phyloP scores from a whole-genome alignment of 805 yeast species.

The Metschnikowia orientalis region DNA sequence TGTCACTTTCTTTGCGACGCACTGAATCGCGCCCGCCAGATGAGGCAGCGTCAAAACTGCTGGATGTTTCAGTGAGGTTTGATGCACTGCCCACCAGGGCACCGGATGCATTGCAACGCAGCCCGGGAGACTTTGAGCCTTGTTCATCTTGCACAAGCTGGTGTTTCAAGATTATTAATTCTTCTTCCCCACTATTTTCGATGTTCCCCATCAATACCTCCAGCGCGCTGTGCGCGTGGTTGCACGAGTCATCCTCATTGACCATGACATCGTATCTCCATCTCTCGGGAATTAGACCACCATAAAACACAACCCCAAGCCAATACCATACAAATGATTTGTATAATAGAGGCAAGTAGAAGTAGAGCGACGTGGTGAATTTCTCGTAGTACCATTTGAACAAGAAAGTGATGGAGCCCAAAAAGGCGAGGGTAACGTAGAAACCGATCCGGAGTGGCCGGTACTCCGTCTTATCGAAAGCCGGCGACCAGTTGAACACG shows the following conservation, averaged over 20 bases:
- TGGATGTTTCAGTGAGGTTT: not conserved
- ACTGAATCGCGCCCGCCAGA: slow-evolving; percentile 1
- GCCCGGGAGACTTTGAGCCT: no score
- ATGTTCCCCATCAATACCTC: slow-evolving; percentile 33
- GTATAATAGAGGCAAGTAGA: slow-evolving; percentile 62
- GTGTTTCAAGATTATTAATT: slow-evolving; percentile 15
- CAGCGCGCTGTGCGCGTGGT: slow-evolving; percentile 20
- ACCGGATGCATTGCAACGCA: slow-evolving; percentile 1
- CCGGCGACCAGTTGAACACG: slow-evolving; percentile 85
- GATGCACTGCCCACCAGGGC: not conserved
- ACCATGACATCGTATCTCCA: slow-evolving; percentile 68
- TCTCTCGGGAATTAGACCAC: slow-evolving; percentile 83
- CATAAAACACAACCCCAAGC: slow-evolving; percentile 82
- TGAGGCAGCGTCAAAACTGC: not conserved
- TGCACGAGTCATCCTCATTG: slow-evolving; percentile 35
- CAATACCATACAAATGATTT: slow-evolving; percentile 72
- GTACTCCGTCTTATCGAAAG: slow-evolving; percentile 82
- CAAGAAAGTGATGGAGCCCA: slow-evolving; percentile 67
- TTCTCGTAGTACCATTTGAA: slow-evolving; percentile 57
- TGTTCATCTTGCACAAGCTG: slow-evolving; percentile 3
- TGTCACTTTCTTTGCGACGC: slow-evolving; percentile 9
- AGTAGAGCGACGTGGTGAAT: slow-evolving; percentile 42
- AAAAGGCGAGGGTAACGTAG: slow-evolving; percentile 69
- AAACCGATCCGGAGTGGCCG: slow-evolving; percentile 75
- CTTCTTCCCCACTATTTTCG: slow-evolving; percentile 38